phyloP scores from a whole-genome alignment of 331 rosid species.

The Phaseolus coccineus region DNA sequence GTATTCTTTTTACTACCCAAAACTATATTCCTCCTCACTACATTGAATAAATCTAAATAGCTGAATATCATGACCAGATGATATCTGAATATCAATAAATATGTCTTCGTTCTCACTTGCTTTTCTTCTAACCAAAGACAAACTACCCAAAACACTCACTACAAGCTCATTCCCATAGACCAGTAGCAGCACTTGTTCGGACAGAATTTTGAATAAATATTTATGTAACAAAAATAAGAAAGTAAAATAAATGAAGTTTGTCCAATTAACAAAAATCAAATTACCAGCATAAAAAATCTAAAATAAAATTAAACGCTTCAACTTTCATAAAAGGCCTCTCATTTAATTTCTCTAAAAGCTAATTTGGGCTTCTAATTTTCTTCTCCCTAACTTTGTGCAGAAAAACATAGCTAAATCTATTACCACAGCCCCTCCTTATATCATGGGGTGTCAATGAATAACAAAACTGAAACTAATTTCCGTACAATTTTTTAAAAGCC shows the following conservation, averaged over 20 bases:
- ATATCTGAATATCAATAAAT: constrained; percentile 12
- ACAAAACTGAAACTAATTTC: constrained; percentile 24
- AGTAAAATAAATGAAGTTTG: not conserved
- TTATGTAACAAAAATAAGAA: not conserved
- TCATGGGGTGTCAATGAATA: constrained; percentile 37
- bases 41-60: no score
- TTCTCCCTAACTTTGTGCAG: not conserved
- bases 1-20: not conserved
- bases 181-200: not conserved
- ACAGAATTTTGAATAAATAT: not conserved
- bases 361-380: not conserved
- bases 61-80: not conserved
- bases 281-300: not conserved
- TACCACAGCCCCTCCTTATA: constrained; percentile 10
- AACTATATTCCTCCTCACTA: not conserved
- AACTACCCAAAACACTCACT: not conserved
- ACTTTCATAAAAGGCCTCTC: not conserved
- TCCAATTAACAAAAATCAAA: not conserved
- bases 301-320: not conserved
- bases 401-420: constrained; percentile 11
- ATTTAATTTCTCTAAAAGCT: not conserved
- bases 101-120: not conserved
- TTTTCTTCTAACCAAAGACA: not conserved
- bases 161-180: not conserved
- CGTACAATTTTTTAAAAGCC: not conserved